These are phyloP conservation scores for Solanum peruvianum DNA, from an alignment of 257 asterid genomes.

Conservation along the genomic window DNA sequence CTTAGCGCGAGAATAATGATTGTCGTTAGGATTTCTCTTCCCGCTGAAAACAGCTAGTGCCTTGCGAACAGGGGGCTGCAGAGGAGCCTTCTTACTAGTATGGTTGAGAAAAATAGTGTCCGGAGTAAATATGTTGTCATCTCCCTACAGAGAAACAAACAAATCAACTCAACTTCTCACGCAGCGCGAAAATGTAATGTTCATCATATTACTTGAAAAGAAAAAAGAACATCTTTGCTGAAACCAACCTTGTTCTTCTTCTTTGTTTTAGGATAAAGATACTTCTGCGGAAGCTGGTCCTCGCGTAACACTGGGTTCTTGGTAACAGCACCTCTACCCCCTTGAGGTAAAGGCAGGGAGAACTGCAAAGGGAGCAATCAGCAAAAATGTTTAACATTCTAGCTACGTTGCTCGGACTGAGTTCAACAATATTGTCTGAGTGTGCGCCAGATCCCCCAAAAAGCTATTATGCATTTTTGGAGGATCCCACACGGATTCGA, in stretches of 20 bases:
- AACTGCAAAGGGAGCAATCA: conserved; percentile 34
- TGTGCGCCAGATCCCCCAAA: neutral
- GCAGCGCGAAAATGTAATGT: too few species aligned
- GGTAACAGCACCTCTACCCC: conserved; percentile 77
- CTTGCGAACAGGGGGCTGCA: conserved; percentile 87
- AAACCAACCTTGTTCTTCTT: conserved; percentile 66
- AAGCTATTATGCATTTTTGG: neutral
- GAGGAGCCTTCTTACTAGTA: conserved; percentile 60
- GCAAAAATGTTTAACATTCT: neutral
- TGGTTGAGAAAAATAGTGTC: conserved; percentile 62
- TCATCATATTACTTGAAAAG: neutral
- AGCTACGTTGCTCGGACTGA: neutral
- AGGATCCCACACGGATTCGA: neutral
- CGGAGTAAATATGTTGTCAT: conserved; percentile 39
- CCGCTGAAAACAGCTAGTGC: conserved; percentile 84
- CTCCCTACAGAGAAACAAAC: conserved; percentile 41
- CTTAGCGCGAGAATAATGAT: conserved; percentile 64
- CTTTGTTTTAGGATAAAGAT: conserved; percentile 70
- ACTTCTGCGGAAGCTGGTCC: conserved; percentile 91
- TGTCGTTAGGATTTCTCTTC: conserved; percentile 89
- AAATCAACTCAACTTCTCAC: neutral
- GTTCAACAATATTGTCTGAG: neutral
- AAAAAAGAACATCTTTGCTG: neutral
- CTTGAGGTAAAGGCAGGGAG: conserved; percentile 89
- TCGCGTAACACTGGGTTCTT: conserved; percentile 92